A percentile compares a stretch with the other conserved stretches of the same genome.
These are phyloP conservation scores for Podaxis pistillaris DNA, from an alignment of 768 basidiomycete species.

Conservation along the genomic window DNA sequence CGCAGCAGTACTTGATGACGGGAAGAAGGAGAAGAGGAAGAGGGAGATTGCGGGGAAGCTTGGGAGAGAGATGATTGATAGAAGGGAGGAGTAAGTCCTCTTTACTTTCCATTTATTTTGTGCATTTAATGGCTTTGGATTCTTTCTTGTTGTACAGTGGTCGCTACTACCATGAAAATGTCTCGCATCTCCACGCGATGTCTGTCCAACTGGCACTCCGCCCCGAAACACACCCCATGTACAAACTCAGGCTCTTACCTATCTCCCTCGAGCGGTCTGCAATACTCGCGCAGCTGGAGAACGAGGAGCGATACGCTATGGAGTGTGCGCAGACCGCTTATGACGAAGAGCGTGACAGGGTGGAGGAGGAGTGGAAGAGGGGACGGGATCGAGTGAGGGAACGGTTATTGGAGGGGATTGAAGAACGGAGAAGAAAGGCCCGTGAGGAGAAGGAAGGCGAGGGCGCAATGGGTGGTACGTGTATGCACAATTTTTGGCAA, in stretches of 20 bases:
- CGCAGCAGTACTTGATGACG: constrained; percentile 31
- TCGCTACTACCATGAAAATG: constrained; percentile 61
- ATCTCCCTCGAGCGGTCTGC: constrained; percentile 77
- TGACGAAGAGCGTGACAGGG: constrained; percentile 73
- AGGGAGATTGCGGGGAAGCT: constrained; percentile 70
- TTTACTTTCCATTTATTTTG: constrained; percentile 5
- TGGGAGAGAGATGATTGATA: constrained; percentile 71
- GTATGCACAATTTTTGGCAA: constrained; percentile 9
- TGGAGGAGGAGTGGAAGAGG: constrained; percentile 80
- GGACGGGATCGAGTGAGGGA: constrained; percentile 77
- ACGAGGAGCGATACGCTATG: constrained; percentile 67
- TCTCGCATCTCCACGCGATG: constrained; percentile 56
- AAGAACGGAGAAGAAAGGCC: constrained; percentile 74
- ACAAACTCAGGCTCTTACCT: constrained; percentile 71
- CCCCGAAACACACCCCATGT: constrained; percentile 64
- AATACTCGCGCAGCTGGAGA: constrained; percentile 58
- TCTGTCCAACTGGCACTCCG: constrained; percentile 63
- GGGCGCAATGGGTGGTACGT: constrained; percentile 67
- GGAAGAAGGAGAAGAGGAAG: constrained; percentile 63
- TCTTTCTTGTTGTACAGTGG: constrained; percentile 35
- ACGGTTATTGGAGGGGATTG: constrained; percentile 78
- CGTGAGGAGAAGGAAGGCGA: constrained; percentile 90
- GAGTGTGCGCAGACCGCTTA: constrained; percentile 69
- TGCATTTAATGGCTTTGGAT: constrained; percentile 7
- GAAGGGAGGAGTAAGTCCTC: constrained; percentile 65